Evolutionary conservation across 352 stramenopile genomes (phyloP), one percentile per base, ranked within the genome.

Genomic region (Phytophthora tubulina): DNA sequence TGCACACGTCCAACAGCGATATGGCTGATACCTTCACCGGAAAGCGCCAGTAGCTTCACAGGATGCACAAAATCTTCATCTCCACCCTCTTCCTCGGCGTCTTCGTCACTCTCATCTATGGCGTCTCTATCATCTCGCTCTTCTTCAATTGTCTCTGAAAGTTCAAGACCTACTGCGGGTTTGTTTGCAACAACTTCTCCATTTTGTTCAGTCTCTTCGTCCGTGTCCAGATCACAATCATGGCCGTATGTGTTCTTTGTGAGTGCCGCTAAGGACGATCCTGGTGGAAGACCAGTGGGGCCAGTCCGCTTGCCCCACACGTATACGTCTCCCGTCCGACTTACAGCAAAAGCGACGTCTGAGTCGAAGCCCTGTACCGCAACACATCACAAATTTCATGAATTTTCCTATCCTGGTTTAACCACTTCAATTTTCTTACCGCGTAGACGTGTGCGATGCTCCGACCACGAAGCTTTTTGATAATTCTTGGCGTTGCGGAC

Each of bases 1-100:
- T 96, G 89, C 6, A 88, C 80, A 35, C 89, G 75, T 0, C 89
- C 89, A 2, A 96, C 89, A 27, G 89, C 87, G 39, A 96, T 96
- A 30, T 79, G 49, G 35, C 78, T 90, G 36, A 96, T 51, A 13
- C 84, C 86, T 67, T 96, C 89, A 0, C 85, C 86, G 64, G 82
- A 93, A 13, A 96, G 70, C 14, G 51, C 55, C 0, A 79, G 70
- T 4, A 96, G 58, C 57, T 94, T 94, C 3, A 95, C 76, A 8
- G 89, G 89, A 14, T 89, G 55, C 9, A 92, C 73, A 33, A 94
- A 91, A 55, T 93, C 84, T 49, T 94, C 87, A 0, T 88, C 74
- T 1, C 78, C 82, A 11, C 78, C 85, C 11, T 86, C 79, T 2
- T 70, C 67, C 1, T 68, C 59, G 13, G 60, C 62, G 0, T 75